Evolutionary conservation across 352 stramenopile genomes (phyloP).

Genomic region (Phytophthora sp.): DNA sequence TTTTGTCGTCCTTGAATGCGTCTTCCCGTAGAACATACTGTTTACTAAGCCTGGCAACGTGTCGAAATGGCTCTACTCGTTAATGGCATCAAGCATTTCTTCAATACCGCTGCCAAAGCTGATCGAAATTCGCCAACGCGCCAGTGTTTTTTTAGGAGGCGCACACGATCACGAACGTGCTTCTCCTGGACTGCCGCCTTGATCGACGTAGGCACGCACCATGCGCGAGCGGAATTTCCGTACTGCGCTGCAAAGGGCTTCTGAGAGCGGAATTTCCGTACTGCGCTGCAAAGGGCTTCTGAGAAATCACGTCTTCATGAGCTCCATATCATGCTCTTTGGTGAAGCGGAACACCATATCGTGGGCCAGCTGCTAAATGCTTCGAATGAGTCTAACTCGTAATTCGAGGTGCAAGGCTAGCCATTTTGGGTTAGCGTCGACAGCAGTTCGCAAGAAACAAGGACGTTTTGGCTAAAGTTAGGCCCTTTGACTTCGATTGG

Average conservation of each 20-base stretch:
- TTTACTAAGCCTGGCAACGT: neutral
- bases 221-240: no score
- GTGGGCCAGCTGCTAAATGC: no score
- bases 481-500: no score
- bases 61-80: conserved; percentile 18
- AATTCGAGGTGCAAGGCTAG: no score
- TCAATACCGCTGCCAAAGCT: conserved; percentile 7
- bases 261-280: no score
- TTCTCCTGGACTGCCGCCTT: neutral
- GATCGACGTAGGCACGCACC: conserved; percentile 3
- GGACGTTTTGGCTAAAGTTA: no score
- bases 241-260: conserved; percentile 12
- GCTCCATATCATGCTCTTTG: conserved; percentile 16
- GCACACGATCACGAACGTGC: conserved; percentile 12
- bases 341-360: conserved; percentile 10
- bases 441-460: no score
- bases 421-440: no score
- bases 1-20: neutral
- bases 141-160: conserved; percentile 9
- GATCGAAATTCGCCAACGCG: conserved; percentile 2
- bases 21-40: neutral
- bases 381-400: no score
- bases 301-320: conserved; percentile 11
- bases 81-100: conserved; percentile 1
- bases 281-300: no score